Conservation (phyloP, 2,329 filamentous ascomycete genomes). For the Raffaelea arxii region DNA sequence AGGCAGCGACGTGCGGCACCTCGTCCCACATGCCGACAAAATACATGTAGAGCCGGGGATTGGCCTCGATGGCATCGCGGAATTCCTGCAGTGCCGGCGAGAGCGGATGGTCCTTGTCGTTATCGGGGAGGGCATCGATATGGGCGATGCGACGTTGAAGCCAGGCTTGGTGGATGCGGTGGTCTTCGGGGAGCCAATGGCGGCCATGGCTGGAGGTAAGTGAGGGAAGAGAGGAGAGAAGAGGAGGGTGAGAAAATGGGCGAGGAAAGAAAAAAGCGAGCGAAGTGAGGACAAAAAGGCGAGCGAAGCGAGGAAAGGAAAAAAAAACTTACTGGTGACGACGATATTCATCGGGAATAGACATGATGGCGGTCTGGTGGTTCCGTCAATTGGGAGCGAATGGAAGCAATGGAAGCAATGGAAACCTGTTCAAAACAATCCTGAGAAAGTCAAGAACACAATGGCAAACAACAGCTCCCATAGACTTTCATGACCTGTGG, state of each 20-base stretch:
- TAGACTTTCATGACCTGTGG: too few relatives aligned
- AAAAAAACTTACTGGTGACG: constrained; percentile 30
- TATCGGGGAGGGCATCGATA: constrained; percentile 37
- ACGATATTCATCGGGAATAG: constrained; percentile 36
- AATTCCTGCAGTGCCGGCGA: constrained; percentile 56
- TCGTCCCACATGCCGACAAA: constrained; percentile 60
- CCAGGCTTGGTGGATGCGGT: constrained; percentile 53
- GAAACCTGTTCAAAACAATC: too few relatives aligned
- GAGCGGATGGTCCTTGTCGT: constrained; percentile 37
- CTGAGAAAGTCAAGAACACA: too few relatives aligned
- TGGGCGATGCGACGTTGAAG: constrained; percentile 46
- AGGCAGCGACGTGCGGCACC: constrained; percentile 50
- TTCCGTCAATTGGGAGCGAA: too few relatives aligned
- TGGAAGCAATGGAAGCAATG: too few relatives aligned
- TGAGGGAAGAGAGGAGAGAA: not conserved
- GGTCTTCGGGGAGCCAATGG: constrained; percentile 54
- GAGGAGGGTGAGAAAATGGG: not conserved
- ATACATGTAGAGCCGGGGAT: constrained; percentile 56
- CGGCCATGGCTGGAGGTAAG: constrained; percentile 30
- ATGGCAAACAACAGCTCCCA: too few relatives aligned
- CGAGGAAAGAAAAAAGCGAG: not conserved
- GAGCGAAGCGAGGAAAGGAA: not conserved
- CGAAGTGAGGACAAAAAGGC: not conserved
- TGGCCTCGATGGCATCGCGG: constrained; percentile 53
- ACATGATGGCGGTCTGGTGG: too few relatives aligned